These are phyloP conservation scores for Pseudopithomyces chartarum DNA, from an alignment of 2,329 filamentous ascomycete genomes.

Conservation along the genomic window DNA sequence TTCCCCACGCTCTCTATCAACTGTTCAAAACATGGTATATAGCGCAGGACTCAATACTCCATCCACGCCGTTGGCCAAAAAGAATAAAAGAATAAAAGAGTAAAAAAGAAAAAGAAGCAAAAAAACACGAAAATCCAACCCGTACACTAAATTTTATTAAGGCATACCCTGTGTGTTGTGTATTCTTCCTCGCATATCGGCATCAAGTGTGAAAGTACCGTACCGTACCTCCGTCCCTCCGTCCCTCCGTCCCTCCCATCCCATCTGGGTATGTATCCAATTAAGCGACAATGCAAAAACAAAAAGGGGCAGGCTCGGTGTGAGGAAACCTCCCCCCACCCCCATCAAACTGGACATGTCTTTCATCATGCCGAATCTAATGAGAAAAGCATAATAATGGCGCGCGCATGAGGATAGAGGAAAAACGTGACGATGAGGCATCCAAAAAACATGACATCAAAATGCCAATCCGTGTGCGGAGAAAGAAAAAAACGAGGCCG, in stretches of 20 bases:
- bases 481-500: not conserved
- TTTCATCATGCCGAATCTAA: too few relatives aligned
- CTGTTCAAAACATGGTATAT: constrained; percentile 4
- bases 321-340: too few relatives aligned
- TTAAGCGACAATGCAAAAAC: too few relatives aligned
- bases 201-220: not conserved
- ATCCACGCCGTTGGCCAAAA: not conserved
- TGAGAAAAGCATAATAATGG: too few relatives aligned
- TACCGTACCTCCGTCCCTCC: not conserved
- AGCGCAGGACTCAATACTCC: not conserved
- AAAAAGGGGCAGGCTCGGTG: too few relatives aligned
- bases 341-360: too few relatives aligned
- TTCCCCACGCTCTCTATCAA: not conserved
- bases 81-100: not conserved
- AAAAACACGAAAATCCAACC: too few relatives aligned
- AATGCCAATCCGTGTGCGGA: not conserved
- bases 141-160: not conserved
- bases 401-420: not conserved
- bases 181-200: not conserved
- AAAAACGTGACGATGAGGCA: not conserved
- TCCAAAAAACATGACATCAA: not conserved
- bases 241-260: too few relatives aligned
- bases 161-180: not conserved
- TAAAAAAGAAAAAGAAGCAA: constrained; percentile 3
- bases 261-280: too few relatives aligned